These are phyloP conservation scores for Hypsizygus marmoreus DNA, from an alignment of 768 basidiomycete species.

Conservation along the genomic window DNA sequence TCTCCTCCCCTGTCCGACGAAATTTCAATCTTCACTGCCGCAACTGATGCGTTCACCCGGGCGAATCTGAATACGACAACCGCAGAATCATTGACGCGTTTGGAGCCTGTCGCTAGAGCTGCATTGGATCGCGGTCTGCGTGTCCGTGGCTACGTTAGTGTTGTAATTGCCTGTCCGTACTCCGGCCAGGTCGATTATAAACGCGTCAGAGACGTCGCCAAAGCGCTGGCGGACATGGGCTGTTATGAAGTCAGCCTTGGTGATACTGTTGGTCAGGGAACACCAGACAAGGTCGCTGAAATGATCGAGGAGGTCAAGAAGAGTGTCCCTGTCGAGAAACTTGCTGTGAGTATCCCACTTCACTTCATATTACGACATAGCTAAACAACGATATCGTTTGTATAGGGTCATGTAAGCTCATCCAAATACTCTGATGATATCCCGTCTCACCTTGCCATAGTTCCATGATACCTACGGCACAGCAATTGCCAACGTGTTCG, in stretches of 20 bases:
- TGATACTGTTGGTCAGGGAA: conserved; percentile 89
- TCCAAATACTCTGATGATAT: background rate
- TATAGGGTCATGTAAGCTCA: conserved; percentile 56
- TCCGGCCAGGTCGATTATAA: conserved; percentile 72
- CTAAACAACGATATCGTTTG: background rate
- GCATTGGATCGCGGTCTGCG: conserved; percentile 65
- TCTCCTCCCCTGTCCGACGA: conserved; percentile 68
- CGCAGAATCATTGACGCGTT: conserved; percentile 64
- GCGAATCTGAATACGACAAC: conserved; percentile 84
- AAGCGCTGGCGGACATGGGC: conserved; percentile 81
- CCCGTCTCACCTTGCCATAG: conserved; percentile 34
- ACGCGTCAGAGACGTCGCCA: conserved; percentile 68
- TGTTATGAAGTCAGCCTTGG: conserved; percentile 93
- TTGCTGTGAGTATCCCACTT: conserved; percentile 58
- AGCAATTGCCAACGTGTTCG: conserved; percentile 73
- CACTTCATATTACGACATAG: background rate
- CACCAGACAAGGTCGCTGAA: conserved; percentile 62
- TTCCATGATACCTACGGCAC: conserved; percentile 93
- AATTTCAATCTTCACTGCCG: conserved; percentile 86
- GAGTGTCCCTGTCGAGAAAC: conserved; percentile 55
- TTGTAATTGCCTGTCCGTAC: conserved; percentile 83
- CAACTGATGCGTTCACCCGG: conserved; percentile 82
- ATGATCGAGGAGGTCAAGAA: conserved; percentile 75
- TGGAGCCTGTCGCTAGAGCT: conserved; percentile 60
- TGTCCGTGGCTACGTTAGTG: conserved; percentile 86